Conservation (phyloP, 768 basidiomycete genomes). For the Calvatia gigantea region DNA sequence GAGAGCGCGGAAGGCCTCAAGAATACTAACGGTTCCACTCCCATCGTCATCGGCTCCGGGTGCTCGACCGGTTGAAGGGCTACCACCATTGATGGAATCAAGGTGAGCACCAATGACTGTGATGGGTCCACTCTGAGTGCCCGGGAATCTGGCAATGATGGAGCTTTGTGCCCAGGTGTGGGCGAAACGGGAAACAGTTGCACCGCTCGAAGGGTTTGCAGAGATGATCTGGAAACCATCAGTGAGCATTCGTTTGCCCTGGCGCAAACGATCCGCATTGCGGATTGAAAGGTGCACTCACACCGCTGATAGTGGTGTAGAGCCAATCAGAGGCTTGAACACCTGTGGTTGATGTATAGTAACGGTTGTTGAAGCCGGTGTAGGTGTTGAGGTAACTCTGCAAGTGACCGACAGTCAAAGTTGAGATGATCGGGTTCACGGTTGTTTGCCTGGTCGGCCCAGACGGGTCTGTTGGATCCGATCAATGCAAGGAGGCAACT, state of each 20-base stretch:
- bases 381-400: constrained; percentile 26
- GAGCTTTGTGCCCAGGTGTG: constrained; percentile 32
- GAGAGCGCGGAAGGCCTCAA: constrained; percentile 38
- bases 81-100: constrained; percentile 33
- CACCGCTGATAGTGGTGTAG: constrained; percentile 21
- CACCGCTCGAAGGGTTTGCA: constrained; percentile 20
- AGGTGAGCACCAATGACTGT: constrained; percentile 37
- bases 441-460: constrained; percentile 22
- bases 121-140: constrained; percentile 23
- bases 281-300: constrained; percentile 6
- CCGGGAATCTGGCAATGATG: constrained; percentile 30
- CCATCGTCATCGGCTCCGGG: constrained; percentile 50
- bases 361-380: constrained; percentile 32
- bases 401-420: constrained; percentile 24
- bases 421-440: constrained; percentile 20
- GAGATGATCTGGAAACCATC: constrained; percentile 17
- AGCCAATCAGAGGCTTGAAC: constrained; percentile 30
- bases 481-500: not conserved
- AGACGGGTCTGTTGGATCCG: constrained; percentile 17
- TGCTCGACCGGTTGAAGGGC: constrained; percentile 32
- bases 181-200: constrained; percentile 22
- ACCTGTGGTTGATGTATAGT: constrained; percentile 29
- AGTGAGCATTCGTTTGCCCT: not conserved
- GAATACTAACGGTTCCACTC: constrained; percentile 35
- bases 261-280: not conserved